A percentile compares a stretch with the other conserved stretches of the same genome.
Evolutionary conservation across 2,329 filamentous ascomycete genomes (phyloP).

Genomic region (Calonectria fujianensis): DNA sequence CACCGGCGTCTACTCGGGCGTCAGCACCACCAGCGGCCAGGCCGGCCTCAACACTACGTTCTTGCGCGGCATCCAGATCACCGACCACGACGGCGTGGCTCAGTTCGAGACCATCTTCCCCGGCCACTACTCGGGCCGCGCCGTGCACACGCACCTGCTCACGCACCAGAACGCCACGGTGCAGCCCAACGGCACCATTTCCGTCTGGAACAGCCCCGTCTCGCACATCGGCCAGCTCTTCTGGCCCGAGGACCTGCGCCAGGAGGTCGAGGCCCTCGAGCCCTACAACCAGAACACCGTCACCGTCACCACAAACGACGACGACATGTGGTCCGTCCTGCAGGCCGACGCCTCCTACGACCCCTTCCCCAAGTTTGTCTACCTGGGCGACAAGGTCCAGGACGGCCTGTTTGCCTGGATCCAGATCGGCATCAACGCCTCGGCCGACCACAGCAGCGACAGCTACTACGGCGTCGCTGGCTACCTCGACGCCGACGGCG

Average conservation of each 20-base stretch:
- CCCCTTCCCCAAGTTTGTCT: conserved; percentile 75
- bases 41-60: conserved; percentile 61
- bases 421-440: conserved; percentile 67
- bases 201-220: conserved; percentile 55
- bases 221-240: conserved; percentile 78
- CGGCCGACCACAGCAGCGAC: conserved; percentile 33
- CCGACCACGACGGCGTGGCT: conserved; percentile 63
- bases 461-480: conserved; percentile 39
- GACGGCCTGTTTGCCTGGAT: conserved; percentile 75
- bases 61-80: conserved; percentile 64
- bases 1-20: conserved; percentile 2
- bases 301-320: conserved; percentile 66
- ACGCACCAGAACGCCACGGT: conserved; percentile 60
- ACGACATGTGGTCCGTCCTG: conserved; percentile 64
- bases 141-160: conserved; percentile 63
- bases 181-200: conserved; percentile 67
- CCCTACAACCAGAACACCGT: conserved; percentile 68
- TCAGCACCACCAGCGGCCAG: conserved; percentile 53
- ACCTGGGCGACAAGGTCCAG: conserved; percentile 70
- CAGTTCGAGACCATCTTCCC: conserved; percentile 66
- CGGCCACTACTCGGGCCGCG: conserved; percentile 64
- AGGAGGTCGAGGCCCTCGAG: conserved; percentile 64
- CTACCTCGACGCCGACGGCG: conserved; percentile 36
- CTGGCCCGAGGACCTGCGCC: conserved; percentile 74
- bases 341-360: conserved; percentile 68